phyloP scores from a whole-genome alignment of 2,329 filamentous ascomycete species.

The Fusarium sp. region DNA sequence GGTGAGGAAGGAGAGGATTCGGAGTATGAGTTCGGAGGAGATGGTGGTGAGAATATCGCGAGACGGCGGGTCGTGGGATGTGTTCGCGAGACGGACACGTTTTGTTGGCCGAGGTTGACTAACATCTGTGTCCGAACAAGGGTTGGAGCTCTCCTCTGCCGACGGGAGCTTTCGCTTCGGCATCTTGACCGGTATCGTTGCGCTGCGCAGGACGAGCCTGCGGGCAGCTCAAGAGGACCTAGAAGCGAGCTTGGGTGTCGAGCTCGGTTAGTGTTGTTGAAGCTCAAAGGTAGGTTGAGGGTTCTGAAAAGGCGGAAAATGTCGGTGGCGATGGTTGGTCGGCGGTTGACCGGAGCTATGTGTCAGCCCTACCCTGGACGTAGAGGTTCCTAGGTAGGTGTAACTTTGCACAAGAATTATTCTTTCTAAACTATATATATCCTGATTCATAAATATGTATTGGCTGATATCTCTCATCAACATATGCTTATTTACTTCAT shows the following conservation, averaged over 20 bases:
- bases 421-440: not conserved
- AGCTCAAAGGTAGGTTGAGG: constrained; percentile 6
- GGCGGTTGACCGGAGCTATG: constrained; percentile 15
- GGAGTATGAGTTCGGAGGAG: constrained; percentile 87
- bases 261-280: not conserved
- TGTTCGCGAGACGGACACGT: constrained; percentile 33
- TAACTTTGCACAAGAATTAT: too few species aligned
- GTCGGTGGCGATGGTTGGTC: constrained; percentile 38
- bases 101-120: constrained; percentile 32
- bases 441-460: not conserved
- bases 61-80: constrained; percentile 18
- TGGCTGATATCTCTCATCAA: constrained; percentile 4
- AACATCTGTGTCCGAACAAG: not conserved
- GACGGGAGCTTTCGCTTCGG: constrained; percentile 40
- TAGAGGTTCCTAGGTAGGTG: too few species aligned
- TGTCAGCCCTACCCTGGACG: constrained; percentile 34
- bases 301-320: constrained; percentile 25
- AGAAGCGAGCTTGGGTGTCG: not conserved
- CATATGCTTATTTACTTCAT: constrained; percentile 5
- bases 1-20: constrained; percentile 81
- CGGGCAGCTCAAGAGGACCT: constrained; percentile 1
- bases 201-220: constrained; percentile 27
- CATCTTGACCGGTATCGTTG: constrained; percentile 27
- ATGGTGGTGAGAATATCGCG: constrained; percentile 74
- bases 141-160: constrained; percentile 13